Base-by-base conservation (phyloP, 192 early-diverging fungal genomes). In the Gonapodya sp. region DNA sequence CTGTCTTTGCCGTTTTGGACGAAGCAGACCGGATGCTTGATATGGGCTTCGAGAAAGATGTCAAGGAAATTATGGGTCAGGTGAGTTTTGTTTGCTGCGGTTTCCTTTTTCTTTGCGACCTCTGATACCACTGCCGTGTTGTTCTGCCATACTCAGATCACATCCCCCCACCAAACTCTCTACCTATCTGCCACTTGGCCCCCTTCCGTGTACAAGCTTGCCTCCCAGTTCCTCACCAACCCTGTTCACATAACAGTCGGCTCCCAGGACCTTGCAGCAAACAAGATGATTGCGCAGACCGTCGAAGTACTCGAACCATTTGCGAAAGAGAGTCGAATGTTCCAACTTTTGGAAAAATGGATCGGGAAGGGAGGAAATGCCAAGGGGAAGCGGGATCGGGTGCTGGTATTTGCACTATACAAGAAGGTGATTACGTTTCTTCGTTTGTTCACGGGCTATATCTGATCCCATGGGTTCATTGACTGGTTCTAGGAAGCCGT, bases 1-100 rank as follows among this genome's bases (percentile, higher is more conserved):
- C 98, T 16, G 89, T 90, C 0, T 99, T 93, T 83, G 85, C 98
- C 83, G 96, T 99, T 2, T 87, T 98, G 73, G 97, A 99, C 83
- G 97, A 98, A 87, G 96, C 96, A 37, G 97, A 99, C 88, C 93
- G 96, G 80, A 99, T 97, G 97, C 87, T 99, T 80, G 96, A 99
- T 81, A 90, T 92, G 80, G 96, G 95, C 36, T 97, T 97, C 86
- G 94, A 98, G 82, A 91, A 94, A 78, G 94, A 93, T 73, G 95
- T 99, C 80, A 91, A 92, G 73, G 91, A 91, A 34, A 98, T 99
- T 80, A 89, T 97, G 72, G 85, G 85, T 31, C 93, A 95, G 82
- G 89, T 93, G 73, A 89, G 90, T 75, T n/a, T 86, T 87, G 31
- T 86, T 89, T 73, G 93, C 95, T 31, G 96, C 97, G 83, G 97